Evolutionary conservation across 192 early-diverging fungal species (phyloP).

Genomic region (Geranomyces variabilis): DNA sequence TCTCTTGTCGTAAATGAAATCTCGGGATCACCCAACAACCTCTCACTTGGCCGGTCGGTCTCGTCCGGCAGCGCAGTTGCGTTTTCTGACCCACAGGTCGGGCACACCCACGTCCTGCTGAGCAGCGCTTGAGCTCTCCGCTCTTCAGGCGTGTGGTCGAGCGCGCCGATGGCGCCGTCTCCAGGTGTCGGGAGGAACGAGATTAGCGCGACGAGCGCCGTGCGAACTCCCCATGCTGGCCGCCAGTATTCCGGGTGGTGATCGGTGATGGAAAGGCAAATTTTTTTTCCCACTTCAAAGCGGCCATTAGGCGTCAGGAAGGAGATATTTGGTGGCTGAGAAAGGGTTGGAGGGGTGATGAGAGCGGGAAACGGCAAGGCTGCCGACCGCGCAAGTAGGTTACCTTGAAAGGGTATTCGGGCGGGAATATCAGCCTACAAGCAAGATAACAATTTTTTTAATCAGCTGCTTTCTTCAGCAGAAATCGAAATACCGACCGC

Average conservation of each 20-base stretch:
- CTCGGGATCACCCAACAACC: slow-evolving; percentile 29
- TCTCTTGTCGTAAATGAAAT: slow-evolving; percentile 23
- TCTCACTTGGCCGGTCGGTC: slow-evolving; percentile 34
- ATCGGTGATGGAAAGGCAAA: slow-evolving; percentile 91
- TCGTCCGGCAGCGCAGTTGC: slow-evolving; percentile 41
- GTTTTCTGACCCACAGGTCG: slow-evolving; percentile 31
- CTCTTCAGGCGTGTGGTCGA: slow-evolving; percentile 73
- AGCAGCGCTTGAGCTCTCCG: slow-evolving; percentile 61
- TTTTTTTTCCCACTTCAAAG: slow-evolving; percentile 91
- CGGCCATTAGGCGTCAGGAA: slow-evolving; percentile 68
- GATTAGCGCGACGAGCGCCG: slow-evolving; percentile 84
- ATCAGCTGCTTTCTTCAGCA: too few relatives aligned
- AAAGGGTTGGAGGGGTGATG: background rate
- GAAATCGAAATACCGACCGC: too few relatives aligned
- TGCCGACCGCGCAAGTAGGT: background rate
- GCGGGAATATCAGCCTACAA: slow-evolving; percentile 79
- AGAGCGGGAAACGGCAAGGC: background rate
- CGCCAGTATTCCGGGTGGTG: slow-evolving; percentile 96
- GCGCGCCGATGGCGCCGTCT: slow-evolving; percentile 78
- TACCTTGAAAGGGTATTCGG: slow-evolving; percentile 91
- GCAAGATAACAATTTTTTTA: background rate
- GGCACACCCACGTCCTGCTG: slow-evolving; percentile 56
- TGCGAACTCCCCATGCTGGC: slow-evolving; percentile 95
- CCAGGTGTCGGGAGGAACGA: slow-evolving; percentile 88
- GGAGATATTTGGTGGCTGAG: slow-evolving; percentile 53